Conservation (phyloP, 2,329 filamentous ascomycete species). For the Ophiostoma himal-ulmi region DNA sequence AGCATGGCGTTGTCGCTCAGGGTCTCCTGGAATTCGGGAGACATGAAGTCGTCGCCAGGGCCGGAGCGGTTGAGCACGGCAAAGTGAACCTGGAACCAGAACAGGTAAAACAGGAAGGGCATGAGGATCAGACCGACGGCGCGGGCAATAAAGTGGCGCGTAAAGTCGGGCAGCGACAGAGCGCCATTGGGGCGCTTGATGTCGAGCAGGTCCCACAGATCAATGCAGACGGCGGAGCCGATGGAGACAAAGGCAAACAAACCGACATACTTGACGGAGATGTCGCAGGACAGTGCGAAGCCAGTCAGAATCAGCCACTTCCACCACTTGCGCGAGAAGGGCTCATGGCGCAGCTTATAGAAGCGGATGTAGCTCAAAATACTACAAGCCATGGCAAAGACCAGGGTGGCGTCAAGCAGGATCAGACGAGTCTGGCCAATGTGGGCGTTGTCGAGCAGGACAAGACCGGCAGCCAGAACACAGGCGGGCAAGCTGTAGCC, state of each 20-base stretch:
- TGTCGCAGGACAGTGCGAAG: constrained; percentile 91
- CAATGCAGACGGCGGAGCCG: constrained; percentile 85
- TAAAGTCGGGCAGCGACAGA: constrained; percentile 72
- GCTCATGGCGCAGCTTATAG: constrained; percentile 85
- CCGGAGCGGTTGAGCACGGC: constrained; percentile 80
- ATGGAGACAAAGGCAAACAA: constrained; percentile 96
- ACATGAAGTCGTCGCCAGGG: constrained; percentile 98
- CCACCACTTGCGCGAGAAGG: constrained; percentile 97
- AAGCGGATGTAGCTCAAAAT: constrained; percentile 93
- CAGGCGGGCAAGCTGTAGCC: constrained; percentile 94
- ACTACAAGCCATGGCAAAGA: constrained; percentile 94
- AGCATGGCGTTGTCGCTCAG: constrained; percentile 92
- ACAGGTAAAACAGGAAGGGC: constrained; percentile 95
- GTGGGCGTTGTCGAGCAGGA: constrained; percentile 96
- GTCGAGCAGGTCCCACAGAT: constrained; percentile 90
- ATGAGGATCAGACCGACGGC: constrained; percentile 80
- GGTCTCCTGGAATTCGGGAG: constrained; percentile 94
- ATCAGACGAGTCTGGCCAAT: constrained; percentile 95
- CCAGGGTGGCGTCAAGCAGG: constrained; percentile 85
- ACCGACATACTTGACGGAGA: constrained; percentile 97
- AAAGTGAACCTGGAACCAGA: constrained; percentile 99
- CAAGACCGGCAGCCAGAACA: constrained; percentile 73
- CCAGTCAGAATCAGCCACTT: constrained; percentile 97
- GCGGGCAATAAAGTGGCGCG: constrained; percentile 84
- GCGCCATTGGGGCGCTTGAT: constrained; percentile 77